Conservation (phyloP, 805 yeast species). For the Kodamaea restingae region DNA sequence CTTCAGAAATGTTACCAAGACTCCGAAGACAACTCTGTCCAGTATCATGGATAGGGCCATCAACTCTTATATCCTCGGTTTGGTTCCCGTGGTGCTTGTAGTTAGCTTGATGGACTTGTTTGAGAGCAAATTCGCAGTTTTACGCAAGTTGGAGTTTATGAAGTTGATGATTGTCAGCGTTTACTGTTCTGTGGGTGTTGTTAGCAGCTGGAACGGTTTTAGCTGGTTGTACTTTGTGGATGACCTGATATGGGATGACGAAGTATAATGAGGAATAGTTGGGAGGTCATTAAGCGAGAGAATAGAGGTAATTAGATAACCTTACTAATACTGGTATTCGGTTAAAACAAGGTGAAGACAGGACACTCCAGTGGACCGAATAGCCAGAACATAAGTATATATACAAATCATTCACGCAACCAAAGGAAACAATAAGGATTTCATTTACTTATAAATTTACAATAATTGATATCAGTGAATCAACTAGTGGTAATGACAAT, state of each 20-base stretch:
- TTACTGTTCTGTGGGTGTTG: conserved; percentile 81
- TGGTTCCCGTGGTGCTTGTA: conserved; percentile 56
- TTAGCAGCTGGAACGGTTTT: conserved; percentile 83
- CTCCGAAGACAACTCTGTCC: conserved; percentile 38
- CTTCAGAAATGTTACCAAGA: conserved; percentile 63
- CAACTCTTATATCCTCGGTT: conserved; percentile 60
- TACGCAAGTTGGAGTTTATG: conserved; percentile 65
- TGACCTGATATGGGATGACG: conserved; percentile 58
- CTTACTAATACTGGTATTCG: too few species aligned
- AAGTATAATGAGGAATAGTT: conserved; percentile 5
- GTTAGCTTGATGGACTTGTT: conserved; percentile 48
- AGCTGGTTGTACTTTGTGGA: conserved; percentile 86
- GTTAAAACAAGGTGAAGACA: too few species aligned
- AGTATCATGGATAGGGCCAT: conserved; percentile 65
- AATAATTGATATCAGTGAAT: too few species aligned
- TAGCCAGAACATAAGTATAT: too few species aligned
- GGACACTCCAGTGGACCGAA: too few species aligned
- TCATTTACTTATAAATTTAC: too few species aligned
- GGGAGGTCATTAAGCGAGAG: too few species aligned
- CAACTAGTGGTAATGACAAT: too few species aligned
- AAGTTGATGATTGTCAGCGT: conserved; percentile 79
- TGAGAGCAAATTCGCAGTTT: conserved; percentile 47
- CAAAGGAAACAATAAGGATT: too few species aligned
- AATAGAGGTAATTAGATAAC: too few species aligned
- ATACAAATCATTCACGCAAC: too few species aligned